Conservation (phyloP, 2,329 filamentous ascomycete species). For the Botryotinia calthae region DNA sequence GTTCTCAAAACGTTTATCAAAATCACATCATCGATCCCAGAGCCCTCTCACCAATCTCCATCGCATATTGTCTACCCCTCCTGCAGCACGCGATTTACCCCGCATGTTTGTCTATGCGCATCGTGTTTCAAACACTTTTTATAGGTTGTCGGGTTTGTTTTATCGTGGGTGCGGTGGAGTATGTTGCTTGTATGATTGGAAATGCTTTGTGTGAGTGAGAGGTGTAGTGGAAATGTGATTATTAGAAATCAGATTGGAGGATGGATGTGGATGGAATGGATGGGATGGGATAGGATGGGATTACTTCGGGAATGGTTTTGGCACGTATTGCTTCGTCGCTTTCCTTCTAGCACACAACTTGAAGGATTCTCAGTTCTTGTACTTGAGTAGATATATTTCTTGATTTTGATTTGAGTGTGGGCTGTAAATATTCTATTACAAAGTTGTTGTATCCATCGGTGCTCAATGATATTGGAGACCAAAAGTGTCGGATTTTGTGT, state of each 20-base stretch:
- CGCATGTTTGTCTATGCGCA: background rate
- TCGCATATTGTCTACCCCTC: background rate
- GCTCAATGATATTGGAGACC: background rate
- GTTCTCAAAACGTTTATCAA: background rate
- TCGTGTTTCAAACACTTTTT: background rate
- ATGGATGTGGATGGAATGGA: background rate
- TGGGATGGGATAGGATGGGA: background rate
- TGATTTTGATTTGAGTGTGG: background rate
- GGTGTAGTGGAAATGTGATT: background rate
- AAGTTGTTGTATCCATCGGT: background rate
- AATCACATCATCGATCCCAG: background rate
- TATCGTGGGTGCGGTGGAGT: background rate
- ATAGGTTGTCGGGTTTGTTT: background rate
- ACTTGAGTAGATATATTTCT: background rate
- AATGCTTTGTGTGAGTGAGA: background rate
- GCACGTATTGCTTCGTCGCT: background rate
- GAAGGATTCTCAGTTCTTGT: background rate
- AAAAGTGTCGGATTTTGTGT: background rate
- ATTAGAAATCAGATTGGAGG: background rate
- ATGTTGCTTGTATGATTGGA: background rate
- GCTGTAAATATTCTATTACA: rapidly evolving
- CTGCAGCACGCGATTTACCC: conserved; percentile 10
- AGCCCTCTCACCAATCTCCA: background rate
- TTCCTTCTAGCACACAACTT: background rate
- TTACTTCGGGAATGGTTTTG: background rate